Base-by-base conservation (phyloP, 1,284 basidiomycete species). In the Papiliotrema fonsecae region DNA sequence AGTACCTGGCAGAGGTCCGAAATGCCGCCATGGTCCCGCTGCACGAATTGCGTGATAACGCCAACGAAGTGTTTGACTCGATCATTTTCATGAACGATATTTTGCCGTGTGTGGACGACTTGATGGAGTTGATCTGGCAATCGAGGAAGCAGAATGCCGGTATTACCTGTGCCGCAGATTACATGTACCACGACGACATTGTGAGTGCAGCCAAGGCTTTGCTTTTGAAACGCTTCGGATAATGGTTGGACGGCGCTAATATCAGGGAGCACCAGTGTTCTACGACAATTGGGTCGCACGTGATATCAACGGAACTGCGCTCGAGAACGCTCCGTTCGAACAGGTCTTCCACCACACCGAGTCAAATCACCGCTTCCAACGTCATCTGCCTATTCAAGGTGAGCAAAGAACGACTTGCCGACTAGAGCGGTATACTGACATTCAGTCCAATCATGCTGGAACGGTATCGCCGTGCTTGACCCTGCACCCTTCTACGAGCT, bases 61-160 rank as follows among this genome's bases (percentile, higher is more conserved):
- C 91, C 65, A 85, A 85, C 67, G 91, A 96, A 72, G 84, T 88
- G 55, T 97, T 96, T 58, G 92, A 97, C 76, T 82, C 86, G 34
- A 88, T 97, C 75, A 78, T 97, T 51, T 97, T 97, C 79, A 96
- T 97, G 92, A 97, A 94, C 79, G 92, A 97, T 73, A 86, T 97
- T 69, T 77, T 97, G 28, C 92, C 92, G 14, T 97, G 92, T 71
- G 83, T 93, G 44, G 92, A 97, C 70, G 92, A 97, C 74, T 74
- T 97, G 44, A 82, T 97, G 62, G 92, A 97, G 76, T 82, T 97
- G 64, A 91, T 97, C 67, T 96, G 86, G 86, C 92, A 97, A 73
- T 85, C 82, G 61, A 79, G 92, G 44, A 74, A 78, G 53, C 91
- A 96, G 73, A 96, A 94, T 72, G 92, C 92, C 0, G 92, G 92